Conservation (phyloP, 2,329 filamentous ascomycete genomes). For the Alternaria arbusti region DNA sequence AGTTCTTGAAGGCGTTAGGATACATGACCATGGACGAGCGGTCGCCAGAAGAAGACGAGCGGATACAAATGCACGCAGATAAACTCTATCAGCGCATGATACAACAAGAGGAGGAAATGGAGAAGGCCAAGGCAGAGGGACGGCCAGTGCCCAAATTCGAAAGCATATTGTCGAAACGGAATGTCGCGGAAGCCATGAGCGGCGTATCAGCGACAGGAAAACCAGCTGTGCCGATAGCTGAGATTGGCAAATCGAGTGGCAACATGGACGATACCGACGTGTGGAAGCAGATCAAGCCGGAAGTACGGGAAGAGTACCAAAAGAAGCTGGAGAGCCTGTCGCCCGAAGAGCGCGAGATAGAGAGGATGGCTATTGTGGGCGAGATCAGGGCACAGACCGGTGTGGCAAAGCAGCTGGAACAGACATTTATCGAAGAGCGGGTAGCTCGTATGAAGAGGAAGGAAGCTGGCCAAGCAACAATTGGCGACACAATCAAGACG, state of each 20-base stretch:
- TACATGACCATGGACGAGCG: conserved; percentile 75
- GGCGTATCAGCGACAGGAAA: conserved; percentile 19
- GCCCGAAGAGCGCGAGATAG: conserved; percentile 41
- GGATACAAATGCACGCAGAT: conserved; percentile 92
- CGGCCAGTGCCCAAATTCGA: conserved; percentile 64
- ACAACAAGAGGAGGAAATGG: conserved; percentile 76
- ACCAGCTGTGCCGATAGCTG: conserved; percentile 6
- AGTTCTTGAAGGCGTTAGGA: conserved; percentile 88
- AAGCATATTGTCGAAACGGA: conserved; percentile 57
- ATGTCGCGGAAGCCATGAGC: conserved; percentile 34
- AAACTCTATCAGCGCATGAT: conserved; percentile 87
- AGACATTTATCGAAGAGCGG: conserved; percentile 43
- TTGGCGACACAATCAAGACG: conserved; percentile 48
- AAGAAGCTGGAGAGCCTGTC: conserved; percentile 39
- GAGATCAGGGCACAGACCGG: conserved; percentile 41
- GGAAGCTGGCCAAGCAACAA: conserved; percentile 44
- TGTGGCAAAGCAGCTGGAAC: conserved; percentile 42
- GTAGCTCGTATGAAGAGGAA: conserved; percentile 45
- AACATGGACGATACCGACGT: conserved; percentile 27
- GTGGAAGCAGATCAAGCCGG: conserved; percentile 42
- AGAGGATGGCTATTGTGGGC: conserved; percentile 42
- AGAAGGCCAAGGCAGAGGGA: conserved; percentile 68
- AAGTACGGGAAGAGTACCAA: conserved; percentile 40
- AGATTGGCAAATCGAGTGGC: neutral
- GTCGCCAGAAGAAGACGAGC: conserved; percentile 76